Evolutionary conservation across 1,139 yeast genomes (phyloP), one percentile per base, ranked within the genome.

Genomic region (Groenewaldozyma auringiensis): DNA sequence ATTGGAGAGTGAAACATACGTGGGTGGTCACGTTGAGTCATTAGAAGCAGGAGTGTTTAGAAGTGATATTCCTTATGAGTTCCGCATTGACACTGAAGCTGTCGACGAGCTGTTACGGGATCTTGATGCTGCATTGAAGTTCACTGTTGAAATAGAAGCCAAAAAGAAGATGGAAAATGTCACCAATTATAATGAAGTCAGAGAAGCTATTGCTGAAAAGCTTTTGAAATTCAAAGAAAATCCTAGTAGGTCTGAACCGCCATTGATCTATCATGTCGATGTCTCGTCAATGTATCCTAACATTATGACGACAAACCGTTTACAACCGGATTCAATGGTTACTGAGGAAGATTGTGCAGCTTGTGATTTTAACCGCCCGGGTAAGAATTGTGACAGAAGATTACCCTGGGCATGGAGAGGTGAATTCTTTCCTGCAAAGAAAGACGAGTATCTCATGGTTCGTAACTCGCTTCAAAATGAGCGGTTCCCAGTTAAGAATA

Each of bases 261-360:
- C 99, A 0, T 71, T 86, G 35, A 94, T 94, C 53, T 94, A 94
- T 59, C 99, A 94, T 63, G 96, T 94, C 37, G 99, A 94, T 70
- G 99, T 94, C 46, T 97, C 99, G 0, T 92, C 98, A 0, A 94
- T 94, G 99, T 94, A 94, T 60, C 99, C 99, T 2, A 86, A 94
- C 62, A 94, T 94, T 59, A 94, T 94, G 97, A 87, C 96, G 2
- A 85, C 98, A 0, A 94, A 94, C 66, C 79, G 99, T 60, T 71
- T 94, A 46, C 99, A 94, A 63, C 99, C 99, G 0, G 99, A 94
- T 65, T 89, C 98, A 1, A 92, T 94, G 88, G 89, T 92, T 57
- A 71, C 83, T 0, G 98, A 92, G 61, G 87, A 87, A 56, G 96
- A 88, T 58, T 94, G 98, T 68, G 98, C 98, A 0, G 79, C 95